Evolutionary conservation across 805 yeast species (phyloP), one percentile per base, ranked within the genome.

Genomic region (Babjeviella inositovora): DNA sequence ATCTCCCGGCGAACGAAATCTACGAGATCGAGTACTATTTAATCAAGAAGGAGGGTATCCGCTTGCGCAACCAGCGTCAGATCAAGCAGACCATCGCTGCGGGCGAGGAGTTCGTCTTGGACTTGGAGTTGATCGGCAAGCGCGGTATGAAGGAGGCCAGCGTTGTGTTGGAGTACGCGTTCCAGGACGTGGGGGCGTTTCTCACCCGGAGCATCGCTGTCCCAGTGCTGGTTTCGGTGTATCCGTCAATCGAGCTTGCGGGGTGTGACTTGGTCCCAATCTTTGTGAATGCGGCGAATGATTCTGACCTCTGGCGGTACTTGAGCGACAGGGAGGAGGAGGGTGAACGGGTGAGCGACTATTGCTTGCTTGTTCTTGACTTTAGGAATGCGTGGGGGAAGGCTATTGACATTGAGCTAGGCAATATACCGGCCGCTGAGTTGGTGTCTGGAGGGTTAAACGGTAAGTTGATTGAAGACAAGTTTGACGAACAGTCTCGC

Each of bases 341-440:
- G 17, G 45, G 45, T 5, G 41, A 50, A 11, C 47, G 45, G 6
- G 41, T 58, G 23, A 48, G 64, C 3, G 70, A 68, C 23, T 80
- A 61, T 41, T 71, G 75, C 31, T 46, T 76, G 22, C 48, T 77
- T 25, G 57, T 81, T 1, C 37, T 87, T 8, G 97, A 90, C 41
- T 46, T 90, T 27, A 62, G 82, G 32, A 87, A 90, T 41, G 59
- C 77, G 3, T 85, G 94, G 90, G 57, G 63, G 5, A 73, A 71
- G 23, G 60, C 62, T 14, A 44, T 67, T 28, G 33, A 39, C 6
- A 38, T 57, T 4, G 33, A 30, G n/a, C n/a, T n/a, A n/a, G n/a
- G n/a, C n/a, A n/a, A n/a, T n/a, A n/a, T n/a, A n/a, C n/a, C n/a
- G n/a, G n/a, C n/a, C n/a, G n/a, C n/a, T n/a, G n/a, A n/a, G n/a